Percentiles rank a stretch among this genome's conserved stretches.
Conservation (phyloP, 2,329 filamentous ascomycete genomes). For the Aspergillus terreus region DNA sequence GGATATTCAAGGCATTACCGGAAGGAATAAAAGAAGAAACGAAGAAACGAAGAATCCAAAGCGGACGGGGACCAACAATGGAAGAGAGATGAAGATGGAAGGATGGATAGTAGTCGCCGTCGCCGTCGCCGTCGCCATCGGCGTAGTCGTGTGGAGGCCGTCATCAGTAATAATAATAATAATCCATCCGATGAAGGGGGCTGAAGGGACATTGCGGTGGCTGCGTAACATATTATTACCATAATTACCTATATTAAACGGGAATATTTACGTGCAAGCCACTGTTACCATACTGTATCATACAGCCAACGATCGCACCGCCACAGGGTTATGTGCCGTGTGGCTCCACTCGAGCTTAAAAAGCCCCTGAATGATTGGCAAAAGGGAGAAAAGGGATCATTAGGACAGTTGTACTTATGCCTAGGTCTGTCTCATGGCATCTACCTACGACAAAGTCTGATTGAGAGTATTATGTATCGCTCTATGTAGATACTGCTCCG, state of each 20-base stretch:
- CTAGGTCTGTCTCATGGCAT: not conserved
- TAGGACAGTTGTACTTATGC: not conserved
- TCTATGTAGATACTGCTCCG: too few species aligned
- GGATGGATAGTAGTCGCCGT: not conserved
- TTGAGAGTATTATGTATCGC: not conserved
- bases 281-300: not conserved
- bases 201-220: not conserved
- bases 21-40: not conserved
- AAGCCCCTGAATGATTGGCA: constrained; percentile 16
- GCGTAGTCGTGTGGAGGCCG: not conserved
- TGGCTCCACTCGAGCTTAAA: constrained; percentile 20
- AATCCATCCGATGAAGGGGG: not conserved
- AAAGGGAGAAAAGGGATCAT: not conserved
- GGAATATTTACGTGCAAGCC: too few species aligned
- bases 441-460: not conserved
- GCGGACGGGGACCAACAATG: not conserved
- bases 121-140: not conserved
- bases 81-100: not conserved
- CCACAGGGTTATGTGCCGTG: constrained; percentile 12
- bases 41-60: not conserved
- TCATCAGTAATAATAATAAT: not conserved
- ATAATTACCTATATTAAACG: too few species aligned
- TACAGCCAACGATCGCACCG: constrained; percentile 13
- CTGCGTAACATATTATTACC: too few species aligned
- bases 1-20: constrained; percentile 15